Evolutionary conservation across 441 rosid species (phyloP), one percentile per base, ranked within the genome.

Genomic region (Populus hybrid): DNA sequence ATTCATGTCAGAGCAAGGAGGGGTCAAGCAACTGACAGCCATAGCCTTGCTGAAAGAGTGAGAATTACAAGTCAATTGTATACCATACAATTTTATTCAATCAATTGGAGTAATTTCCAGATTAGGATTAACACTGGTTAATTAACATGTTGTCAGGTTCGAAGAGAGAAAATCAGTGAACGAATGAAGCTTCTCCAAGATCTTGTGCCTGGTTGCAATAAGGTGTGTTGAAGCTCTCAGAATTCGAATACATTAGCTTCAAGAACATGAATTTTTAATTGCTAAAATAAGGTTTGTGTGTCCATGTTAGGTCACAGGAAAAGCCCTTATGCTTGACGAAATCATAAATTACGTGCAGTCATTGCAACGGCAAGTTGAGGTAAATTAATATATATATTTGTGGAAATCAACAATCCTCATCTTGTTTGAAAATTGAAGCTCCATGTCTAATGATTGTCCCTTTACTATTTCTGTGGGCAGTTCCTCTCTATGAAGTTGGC

Each of bases 161-260:
- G 99, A 69, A 82, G 99, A 76, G 99, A 95, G 82, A 95, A 93
- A 81, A 93, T 95, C 40, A 93, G 98, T 61, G 96, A 89, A 82
- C 84, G 92, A 74, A 95, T 95, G 99, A 93, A 92, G 78, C 91
- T 91, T 69, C 95, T 95, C 26, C 99, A 95, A 78, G 96, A 93
- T 86, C 92, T 95, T 70, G 99, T 95, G 36, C 99, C 99, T 20
- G 97, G 97, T 46, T 95, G 99, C 78, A 92, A 91, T 75, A 92
- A 93, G 90, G 90, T 83, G 18, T 9, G 79, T 53, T 18, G 53
- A 10, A 40, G 35, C 9, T 12, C 66, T 20, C 67, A 69, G 21
- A 65, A 67, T 66, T 75, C 20, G 23, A 53, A 61, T 24, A 1
- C 34, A 5, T 18, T 65, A 76, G 24, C 7, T 69, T 30, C 30